A percentile compares a stretch with the other conserved stretches of the same genome.
phyloP scores from a whole-genome alignment of 805 yeast genomes.

The Candida fluviatilis region DNA sequence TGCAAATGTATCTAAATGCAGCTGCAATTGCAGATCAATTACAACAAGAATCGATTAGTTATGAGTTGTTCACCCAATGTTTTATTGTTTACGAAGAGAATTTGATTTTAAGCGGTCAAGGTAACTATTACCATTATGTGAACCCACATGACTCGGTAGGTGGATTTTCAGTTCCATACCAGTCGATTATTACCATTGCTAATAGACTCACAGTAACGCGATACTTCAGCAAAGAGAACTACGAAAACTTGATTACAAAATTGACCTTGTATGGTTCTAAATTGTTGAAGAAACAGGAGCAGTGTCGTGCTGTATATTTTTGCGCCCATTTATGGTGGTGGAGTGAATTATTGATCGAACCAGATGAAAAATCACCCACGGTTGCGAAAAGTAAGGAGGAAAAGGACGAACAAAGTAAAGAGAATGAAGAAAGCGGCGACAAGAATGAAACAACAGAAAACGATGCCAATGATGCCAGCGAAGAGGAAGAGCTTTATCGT shows the following conservation, averaged over 20 bases:
- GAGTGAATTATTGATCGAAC: conserved; percentile 45
- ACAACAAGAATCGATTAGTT: conserved; percentile 64
- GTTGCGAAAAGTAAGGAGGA: conserved; percentile 10
- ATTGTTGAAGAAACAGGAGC: conserved; percentile 87
- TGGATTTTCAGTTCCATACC: conserved; percentile 48
- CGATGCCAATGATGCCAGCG: conserved; percentile 10
- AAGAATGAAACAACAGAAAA: conserved; percentile 42
- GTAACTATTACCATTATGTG: conserved; percentile 7
- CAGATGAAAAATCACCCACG: conserved; percentile 26
- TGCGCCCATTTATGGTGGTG: conserved; percentile 97
- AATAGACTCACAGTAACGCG: conserved; percentile 42
- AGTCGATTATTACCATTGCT: conserved; percentile 43
- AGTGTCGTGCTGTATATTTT: conserved; percentile 82
- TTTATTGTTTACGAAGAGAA: conserved; percentile 77
- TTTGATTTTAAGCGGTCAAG: conserved; percentile 21
- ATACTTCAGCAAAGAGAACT: conserved; percentile 57
- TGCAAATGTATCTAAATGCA: conserved; percentile 56
- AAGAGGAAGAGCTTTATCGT: conserved; percentile 19
- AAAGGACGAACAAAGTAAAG: not conserved
- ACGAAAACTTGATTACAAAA: conserved; percentile 78
- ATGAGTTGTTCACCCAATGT: conserved; percentile 86
- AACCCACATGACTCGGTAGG: conserved; percentile 39
- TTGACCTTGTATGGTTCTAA: conserved; percentile 86
- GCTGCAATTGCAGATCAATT: conserved; percentile 81
- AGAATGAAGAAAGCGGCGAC: conserved; percentile 30